Conservation (phyloP, 2,329 filamentous ascomycete species). For the Sporothrix variecibatus region DNA sequence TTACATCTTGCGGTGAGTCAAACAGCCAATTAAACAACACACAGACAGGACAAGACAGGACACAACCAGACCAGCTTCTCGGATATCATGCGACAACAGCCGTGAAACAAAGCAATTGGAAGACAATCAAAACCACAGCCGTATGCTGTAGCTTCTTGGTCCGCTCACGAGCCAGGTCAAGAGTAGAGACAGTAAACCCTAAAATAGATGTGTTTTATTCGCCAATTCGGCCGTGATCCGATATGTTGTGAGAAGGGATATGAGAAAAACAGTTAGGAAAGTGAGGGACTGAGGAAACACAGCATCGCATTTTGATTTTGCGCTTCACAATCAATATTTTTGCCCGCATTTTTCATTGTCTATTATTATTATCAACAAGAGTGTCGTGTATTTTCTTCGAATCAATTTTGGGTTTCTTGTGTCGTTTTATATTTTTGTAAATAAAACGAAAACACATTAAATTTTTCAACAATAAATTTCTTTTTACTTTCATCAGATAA, state of each 20-base stretch:
- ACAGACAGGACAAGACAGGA: background rate
- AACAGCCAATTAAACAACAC: constrained; percentile 11
- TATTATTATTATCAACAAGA: background rate
- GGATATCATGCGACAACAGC: background rate
- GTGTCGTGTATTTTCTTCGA: background rate
- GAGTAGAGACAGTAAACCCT: background rate
- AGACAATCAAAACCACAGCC: background rate
- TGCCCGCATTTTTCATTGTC: background rate
- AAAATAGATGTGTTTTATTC: background rate
- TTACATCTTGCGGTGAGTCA: constrained; percentile 20
- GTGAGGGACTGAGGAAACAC: background rate
- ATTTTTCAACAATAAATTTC: background rate
- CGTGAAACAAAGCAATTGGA: background rate
- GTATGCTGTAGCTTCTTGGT: background rate
- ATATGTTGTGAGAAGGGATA: background rate
- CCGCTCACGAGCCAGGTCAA: background rate
- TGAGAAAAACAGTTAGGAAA: background rate
- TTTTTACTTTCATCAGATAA: background rate
- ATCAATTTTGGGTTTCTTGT: background rate
- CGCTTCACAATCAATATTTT: background rate
- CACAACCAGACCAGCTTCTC: background rate
- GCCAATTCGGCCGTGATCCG: constrained; percentile 2
- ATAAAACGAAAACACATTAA: background rate
- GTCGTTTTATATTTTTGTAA: background rate
- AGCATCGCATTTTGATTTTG: background rate